Percentiles rank a stretch among this genome's conserved stretches.
These are phyloP conservation scores for Plasmodium billcollinsi DNA, from an alignment of 169 alveolate species.

Conservation along the genomic window DNA sequence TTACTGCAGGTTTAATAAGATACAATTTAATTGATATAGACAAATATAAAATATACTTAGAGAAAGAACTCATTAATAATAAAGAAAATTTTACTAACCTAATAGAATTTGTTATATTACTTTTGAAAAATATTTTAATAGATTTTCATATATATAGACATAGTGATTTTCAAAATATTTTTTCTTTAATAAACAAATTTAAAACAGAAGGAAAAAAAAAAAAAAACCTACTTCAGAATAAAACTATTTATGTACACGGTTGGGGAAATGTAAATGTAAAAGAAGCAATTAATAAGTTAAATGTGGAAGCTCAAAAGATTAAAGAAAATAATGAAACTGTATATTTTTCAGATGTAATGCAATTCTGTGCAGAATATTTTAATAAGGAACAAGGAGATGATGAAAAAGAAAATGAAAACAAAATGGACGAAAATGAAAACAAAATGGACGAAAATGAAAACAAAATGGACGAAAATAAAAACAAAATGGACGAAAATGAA, in stretches of 20 bases:
- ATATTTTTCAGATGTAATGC: slow-evolving; percentile 41
- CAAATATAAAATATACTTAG: slow-evolving; percentile 48
- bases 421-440: background rate
- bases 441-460: background rate
- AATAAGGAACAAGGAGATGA: slow-evolving; percentile 9
- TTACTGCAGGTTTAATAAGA: slow-evolving; percentile 62
- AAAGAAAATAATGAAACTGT: slow-evolving; percentile 23
- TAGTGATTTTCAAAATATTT: slow-evolving; percentile 64
- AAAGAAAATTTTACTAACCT: background rate
- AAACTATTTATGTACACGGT: slow-evolving; percentile 2
- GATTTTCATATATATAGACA: slow-evolving; percentile 63
- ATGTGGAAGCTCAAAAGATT: slow-evolving; percentile 28
- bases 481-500: background rate
- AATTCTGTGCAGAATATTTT: slow-evolving; percentile 38
- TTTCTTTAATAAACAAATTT: slow-evolving; percentile 22
- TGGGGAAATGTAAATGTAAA: slow-evolving; percentile 15
- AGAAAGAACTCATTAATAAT: slow-evolving; percentile 15
- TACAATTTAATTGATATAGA: slow-evolving; percentile 57
- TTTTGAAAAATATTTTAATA: slow-evolving; percentile 58
- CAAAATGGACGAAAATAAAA: background rate
- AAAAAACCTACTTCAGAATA: slow-evolving; percentile 7
- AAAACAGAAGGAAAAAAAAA: slow-evolving; percentile 10
- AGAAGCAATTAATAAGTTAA: slow-evolving; percentile 57
- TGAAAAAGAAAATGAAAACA: background rate
- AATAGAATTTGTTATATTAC: slow-evolving; percentile 21